Percentiles rank a stretch among this genome's conserved stretches.
phyloP scores from a whole-genome alignment of 768 basidiomycete genomes.

The Boletus sp. region DNA sequence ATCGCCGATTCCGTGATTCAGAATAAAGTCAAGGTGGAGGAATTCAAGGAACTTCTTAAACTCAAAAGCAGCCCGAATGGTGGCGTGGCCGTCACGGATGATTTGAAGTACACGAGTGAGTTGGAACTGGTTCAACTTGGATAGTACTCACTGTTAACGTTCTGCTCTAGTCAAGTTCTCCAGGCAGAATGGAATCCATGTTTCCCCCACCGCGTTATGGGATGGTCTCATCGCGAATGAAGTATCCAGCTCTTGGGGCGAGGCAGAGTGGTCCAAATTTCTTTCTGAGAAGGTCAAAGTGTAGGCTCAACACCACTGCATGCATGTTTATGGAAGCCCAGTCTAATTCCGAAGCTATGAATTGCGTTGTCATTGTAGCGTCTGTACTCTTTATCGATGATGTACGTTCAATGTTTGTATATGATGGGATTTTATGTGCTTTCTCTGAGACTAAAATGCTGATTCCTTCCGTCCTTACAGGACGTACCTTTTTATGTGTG shows the following conservation, averaged over 20 bases:
- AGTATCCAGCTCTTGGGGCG: constrained; percentile 79
- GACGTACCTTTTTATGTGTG: too few species aligned
- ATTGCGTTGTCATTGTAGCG: background rate
- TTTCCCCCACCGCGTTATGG: constrained; percentile 81
- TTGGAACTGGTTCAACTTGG: background rate
- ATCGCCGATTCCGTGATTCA: constrained; percentile 58
- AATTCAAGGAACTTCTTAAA: constrained; percentile 61
- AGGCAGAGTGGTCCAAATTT: constrained; percentile 79
- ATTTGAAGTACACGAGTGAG: constrained; percentile 87
- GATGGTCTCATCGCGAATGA: constrained; percentile 72
- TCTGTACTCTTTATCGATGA: background rate
- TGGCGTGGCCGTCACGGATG: constrained; percentile 78
- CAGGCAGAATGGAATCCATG: constrained; percentile 89
- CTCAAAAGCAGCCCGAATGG: constrained; percentile 70
- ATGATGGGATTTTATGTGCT: background rate
- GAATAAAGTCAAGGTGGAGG: constrained; percentile 41
- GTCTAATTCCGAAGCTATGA: background rate
- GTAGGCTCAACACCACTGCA: constrained; percentile 16
- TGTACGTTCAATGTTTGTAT: background rate
- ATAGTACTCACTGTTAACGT: background rate
- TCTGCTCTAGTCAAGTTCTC: constrained; percentile 73
- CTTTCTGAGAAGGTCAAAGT: constrained; percentile 55
- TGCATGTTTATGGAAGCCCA: background rate
- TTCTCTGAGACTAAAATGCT: too few species aligned
- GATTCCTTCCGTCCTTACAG: too few species aligned